Conservation (phyloP, 2,329 filamentous ascomycete species). For the Penicillium sp. region DNA sequence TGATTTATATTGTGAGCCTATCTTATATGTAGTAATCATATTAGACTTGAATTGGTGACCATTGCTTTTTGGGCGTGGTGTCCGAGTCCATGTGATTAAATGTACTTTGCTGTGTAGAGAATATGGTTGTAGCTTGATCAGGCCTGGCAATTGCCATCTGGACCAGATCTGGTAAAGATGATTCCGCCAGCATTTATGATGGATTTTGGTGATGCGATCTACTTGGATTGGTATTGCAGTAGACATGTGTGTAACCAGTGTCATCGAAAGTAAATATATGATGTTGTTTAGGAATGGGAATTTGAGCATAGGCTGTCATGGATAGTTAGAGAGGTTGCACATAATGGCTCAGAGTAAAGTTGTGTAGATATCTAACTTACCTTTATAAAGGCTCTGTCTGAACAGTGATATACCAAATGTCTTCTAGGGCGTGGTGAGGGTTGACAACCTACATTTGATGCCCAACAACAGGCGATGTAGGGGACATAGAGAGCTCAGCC, state of each 20-base stretch:
- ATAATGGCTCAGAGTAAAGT: not conserved
- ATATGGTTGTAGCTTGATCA: not conserved
- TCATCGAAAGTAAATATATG: not conserved
- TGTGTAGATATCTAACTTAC: not conserved
- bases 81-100: not conserved
- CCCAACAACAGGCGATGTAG: too few relatives aligned
- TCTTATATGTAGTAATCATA: not conserved
- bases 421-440: too few relatives aligned
- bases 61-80: not conserved
- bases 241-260: not conserved
- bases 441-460: too few relatives aligned
- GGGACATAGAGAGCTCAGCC: too few relatives aligned
- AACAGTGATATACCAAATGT: too few relatives aligned
- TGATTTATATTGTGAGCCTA: not conserved
- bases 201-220: too few relatives aligned
- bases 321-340: not conserved
- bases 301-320: not conserved
- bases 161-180: not conserved
- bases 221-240: not conserved
- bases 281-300: not conserved
- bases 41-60: too few relatives aligned
- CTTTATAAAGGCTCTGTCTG: not conserved
- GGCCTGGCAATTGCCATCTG: not conserved
- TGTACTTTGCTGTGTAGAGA: not conserved
- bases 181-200: not conserved